These are phyloP conservation scores for Leishmania aethiopica DNA, from an alignment of 208 protist species.

Conservation along the genomic window DNA sequence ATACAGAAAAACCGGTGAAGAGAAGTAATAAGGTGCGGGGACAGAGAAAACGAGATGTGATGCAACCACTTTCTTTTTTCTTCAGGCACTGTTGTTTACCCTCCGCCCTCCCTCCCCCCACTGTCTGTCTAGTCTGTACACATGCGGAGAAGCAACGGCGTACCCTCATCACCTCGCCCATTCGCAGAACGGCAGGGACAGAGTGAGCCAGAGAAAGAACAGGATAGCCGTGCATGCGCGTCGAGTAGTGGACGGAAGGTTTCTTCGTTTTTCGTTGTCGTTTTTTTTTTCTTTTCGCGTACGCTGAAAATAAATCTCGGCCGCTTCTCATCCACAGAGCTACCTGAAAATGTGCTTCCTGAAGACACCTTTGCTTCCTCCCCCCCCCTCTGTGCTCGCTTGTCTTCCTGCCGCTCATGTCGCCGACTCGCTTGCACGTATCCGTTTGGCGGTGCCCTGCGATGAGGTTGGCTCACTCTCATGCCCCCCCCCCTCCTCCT, in stretches of 20 bases:
- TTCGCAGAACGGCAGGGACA: not conserved
- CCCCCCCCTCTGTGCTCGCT: not conserved
- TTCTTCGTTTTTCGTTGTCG: not conserved
- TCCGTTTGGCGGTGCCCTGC: not conserved
- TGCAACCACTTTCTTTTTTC: not conserved
- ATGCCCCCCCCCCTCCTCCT: not conserved
- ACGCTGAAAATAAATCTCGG: not conserved
- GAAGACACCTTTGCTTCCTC: not conserved
- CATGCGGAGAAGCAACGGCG: not conserved
- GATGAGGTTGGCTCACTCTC: not conserved
- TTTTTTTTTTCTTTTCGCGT: not conserved
- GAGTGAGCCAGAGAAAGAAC: not conserved
- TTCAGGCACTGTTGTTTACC: not conserved
- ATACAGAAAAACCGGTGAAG: not conserved
- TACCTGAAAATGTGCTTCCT: not conserved
- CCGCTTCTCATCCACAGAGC: not conserved
- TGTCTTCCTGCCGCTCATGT: slow-evolving; percentile 1
- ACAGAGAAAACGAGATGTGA: not conserved
- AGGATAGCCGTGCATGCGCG: not conserved
- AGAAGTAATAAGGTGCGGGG: not conserved
- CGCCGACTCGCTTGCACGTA: not conserved
- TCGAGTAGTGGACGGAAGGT: not conserved
- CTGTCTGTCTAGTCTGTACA: not conserved
- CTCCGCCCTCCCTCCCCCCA: not conserved
- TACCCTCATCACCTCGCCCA: not conserved